Conservation (phyloP, 75 land plant genomes). For the Sequoia sempervirens region DNA sequence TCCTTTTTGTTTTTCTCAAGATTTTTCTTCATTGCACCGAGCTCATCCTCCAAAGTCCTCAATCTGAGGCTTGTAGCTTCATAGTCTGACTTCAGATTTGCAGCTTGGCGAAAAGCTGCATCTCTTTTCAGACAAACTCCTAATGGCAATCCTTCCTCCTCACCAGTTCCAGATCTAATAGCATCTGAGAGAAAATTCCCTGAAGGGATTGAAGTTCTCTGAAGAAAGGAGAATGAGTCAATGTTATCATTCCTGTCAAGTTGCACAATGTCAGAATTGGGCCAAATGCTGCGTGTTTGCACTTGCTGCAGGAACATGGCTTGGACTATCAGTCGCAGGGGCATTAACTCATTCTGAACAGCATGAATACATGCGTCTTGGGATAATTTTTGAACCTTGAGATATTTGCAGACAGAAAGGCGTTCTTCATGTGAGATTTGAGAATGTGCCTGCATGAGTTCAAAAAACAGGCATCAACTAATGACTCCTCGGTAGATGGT, state of each 20-base stretch:
- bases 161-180: not conserved
- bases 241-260: not conserved
- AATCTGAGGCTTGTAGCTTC: slow-evolving; percentile 37
- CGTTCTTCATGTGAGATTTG: slow-evolving; percentile 61
- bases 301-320: slow-evolving; percentile 86
- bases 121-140: slow-evolving; percentile 15
- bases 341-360: slow-evolving; percentile 87
- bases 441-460: slow-evolving; percentile 56
- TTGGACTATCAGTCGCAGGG: slow-evolving; percentile 83
- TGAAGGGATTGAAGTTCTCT: not conserved
- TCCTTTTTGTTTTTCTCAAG: slow-evolving; percentile 1
- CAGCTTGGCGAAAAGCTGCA: slow-evolving; percentile 16
- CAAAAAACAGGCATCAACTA: not conserved
- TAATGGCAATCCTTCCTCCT: slow-evolving; percentile 21
- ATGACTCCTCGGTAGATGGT: not conserved
- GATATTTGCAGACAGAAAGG: slow-evolving; percentile 49
- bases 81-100: slow-evolving; percentile 22
- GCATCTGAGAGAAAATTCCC: not conserved
- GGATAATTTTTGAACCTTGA: slow-evolving; percentile 81
- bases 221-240: slow-evolving; percentile 2
- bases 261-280: not conserved
- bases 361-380: slow-evolving; percentile 79
- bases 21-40: slow-evolving; percentile 17
- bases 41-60: slow-evolving; percentile 29
- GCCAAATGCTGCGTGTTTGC: slow-evolving; percentile 30